These are phyloP conservation scores for Paraurostyla sp. DNA, from an alignment of 73 alveolate species.

Conservation along the genomic window DNA sequence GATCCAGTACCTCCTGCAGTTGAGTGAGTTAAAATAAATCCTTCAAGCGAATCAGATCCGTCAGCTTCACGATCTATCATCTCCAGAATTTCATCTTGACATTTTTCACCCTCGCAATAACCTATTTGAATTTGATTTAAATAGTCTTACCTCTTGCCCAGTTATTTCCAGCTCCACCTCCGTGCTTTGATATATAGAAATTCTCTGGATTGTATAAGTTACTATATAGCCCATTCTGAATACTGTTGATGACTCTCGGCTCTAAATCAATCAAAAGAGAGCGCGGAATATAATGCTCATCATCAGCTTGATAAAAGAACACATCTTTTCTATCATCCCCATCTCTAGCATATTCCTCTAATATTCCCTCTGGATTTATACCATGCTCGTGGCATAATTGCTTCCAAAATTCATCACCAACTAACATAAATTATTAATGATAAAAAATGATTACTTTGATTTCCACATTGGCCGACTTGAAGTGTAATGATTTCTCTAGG, in stretches of 20 bases:
- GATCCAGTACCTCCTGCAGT: conserved; percentile 99
- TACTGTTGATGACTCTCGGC: conserved; percentile 94
- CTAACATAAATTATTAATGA: conserved; percentile 55
- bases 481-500: conserved; percentile 99
- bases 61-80: conserved; percentile 99
- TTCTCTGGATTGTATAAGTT: conserved; percentile 98
- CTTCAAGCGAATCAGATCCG: conserved; percentile 98
- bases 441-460: conserved; percentile 86
- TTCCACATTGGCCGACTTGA: conserved; percentile 99
- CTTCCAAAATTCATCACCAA: conserved; percentile 99
- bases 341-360: conserved; percentile 94
- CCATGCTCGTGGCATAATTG: conserved; percentile 99
- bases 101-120: conserved; percentile 94
- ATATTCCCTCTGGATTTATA: conserved; percentile 95
- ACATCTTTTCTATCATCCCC: conserved; percentile 99
- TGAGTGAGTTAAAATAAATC: conserved; percentile 92
- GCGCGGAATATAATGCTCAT: conserved; percentile 99
- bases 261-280: conserved; percentile 98
- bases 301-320: conserved; percentile 99
- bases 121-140: conserved; percentile 67
- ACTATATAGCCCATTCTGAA: conserved; percentile 86
- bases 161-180: conserved; percentile 99
- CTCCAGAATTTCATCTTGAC: conserved; percentile 97
- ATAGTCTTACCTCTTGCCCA: conserved; percentile 94
- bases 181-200: conserved; percentile 95